These are phyloP conservation scores for Hibiscus trionum DNA, from an alignment of 345 rosid genomes.

Conservation along the genomic window DNA sequence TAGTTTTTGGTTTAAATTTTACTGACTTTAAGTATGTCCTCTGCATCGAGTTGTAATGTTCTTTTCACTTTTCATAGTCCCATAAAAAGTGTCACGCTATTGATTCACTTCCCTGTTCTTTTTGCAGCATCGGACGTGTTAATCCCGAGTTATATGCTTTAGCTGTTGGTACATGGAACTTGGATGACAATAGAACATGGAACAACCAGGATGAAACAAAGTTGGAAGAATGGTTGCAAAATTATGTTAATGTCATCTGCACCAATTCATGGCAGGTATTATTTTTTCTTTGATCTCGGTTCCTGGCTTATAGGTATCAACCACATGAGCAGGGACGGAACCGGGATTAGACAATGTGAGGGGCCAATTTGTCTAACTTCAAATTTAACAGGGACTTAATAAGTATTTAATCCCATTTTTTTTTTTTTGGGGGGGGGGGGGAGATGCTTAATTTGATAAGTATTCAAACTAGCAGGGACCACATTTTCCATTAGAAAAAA, in stretches of 20 bases:
- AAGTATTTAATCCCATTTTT: no score
- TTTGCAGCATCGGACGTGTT: conserved; percentile 78
- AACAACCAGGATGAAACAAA: conserved; percentile 22
- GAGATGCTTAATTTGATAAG: no score
- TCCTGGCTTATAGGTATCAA: not conserved
- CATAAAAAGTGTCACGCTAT: not conserved
- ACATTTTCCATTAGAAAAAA: no score
- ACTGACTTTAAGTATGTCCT: not conserved
- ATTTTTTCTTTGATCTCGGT: not conserved
- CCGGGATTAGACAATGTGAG: no score
- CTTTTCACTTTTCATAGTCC: conserved; percentile 3
- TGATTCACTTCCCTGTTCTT: conserved; percentile 8
- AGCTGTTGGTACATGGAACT: conserved; percentile 52
- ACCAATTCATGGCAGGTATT: conserved; percentile 93
- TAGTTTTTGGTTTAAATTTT: not conserved
- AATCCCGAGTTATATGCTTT: conserved; percentile 88
- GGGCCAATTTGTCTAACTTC: no score
- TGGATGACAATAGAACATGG: conserved; percentile 20
- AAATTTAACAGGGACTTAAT: no score
- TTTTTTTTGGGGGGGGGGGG: no score
- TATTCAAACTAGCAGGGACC: no score
- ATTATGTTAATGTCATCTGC: conserved; percentile 65
- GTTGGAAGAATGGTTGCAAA: conserved; percentile 46
- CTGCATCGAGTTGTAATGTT: not conserved
- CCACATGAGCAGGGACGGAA: no score